Percentiles rank a stretch among this genome's conserved stretches.
These are phyloP conservation scores for Leishmania braziliensis DNA, from an alignment of 208 protist genomes.

Conservation along the genomic window DNA sequence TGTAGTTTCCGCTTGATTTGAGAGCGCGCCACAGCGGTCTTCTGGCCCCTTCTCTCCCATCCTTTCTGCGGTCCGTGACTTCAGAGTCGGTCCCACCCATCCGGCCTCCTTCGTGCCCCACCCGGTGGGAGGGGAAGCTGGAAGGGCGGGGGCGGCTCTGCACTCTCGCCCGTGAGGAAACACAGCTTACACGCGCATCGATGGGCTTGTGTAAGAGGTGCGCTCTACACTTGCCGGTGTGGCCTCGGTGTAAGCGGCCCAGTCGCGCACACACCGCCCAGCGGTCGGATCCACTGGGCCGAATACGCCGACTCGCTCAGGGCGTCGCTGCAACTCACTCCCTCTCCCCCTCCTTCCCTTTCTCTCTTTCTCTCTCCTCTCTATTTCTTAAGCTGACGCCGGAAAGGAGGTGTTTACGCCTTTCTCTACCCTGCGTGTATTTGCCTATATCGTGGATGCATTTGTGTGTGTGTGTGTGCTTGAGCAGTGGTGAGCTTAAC, in stretches of 20 bases:
- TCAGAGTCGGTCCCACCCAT: not conserved
- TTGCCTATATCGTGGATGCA: not conserved
- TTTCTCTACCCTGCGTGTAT: not conserved
- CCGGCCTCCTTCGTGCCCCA: not conserved
- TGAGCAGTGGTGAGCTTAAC: not conserved
- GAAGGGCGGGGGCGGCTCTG: not conserved
- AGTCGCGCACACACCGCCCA: not conserved
- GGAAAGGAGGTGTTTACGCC: not conserved
- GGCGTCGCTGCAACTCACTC: not conserved
- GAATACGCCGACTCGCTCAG: not conserved
- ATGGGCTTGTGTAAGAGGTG: not conserved
- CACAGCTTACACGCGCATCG: not conserved
- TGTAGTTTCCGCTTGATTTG: not conserved
- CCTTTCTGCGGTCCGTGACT: not conserved
- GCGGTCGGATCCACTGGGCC: not conserved
- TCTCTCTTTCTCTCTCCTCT: not conserved
- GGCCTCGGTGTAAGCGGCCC: not conserved
- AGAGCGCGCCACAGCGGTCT: not conserved
- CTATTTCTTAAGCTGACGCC: too few relatives aligned
- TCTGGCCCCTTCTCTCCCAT: not conserved
- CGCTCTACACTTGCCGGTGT: too few relatives aligned
- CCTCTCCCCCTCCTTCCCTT: not conserved
- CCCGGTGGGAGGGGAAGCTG: not conserved
- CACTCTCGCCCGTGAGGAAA: not conserved
- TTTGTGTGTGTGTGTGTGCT: not conserved